Base-by-base conservation (phyloP, 805 yeast genomes). In the Clavispora phyllophila region DNA sequence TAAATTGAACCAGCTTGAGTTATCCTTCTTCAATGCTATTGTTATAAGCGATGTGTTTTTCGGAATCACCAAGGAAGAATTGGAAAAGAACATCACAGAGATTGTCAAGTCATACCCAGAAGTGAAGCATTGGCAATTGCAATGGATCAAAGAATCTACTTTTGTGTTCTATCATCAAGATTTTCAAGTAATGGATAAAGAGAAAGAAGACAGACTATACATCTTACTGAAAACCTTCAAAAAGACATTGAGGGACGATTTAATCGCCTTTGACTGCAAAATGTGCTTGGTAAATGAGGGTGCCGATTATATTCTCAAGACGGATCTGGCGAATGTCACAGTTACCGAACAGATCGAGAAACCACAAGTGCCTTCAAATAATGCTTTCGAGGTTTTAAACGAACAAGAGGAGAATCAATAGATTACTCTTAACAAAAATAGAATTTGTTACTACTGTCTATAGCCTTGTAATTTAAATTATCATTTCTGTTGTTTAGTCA, bases 11-110 rank as follows among this genome's bases (percentile, higher is more conserved):
- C 55, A 55, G 9, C 48, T 57, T n/a, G 60, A 60, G 14, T 61
- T 63, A 4, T 56, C 66, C 10, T 57, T 55, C 33, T 76, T 57
- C 60, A 83, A 83, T 58, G 79, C 84, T 1, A 65, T 84, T 40
- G 52, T 76, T 13, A 70, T 84, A 10, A 64, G 65, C 27, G 81
- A 78, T 42, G 66, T 78, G 3, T 73, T 75, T 29, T 65, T 73
- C 39, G 87, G 86, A 0, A 67, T 75, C 1, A 72, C 79, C 0
- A 63, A 61, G 40, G 72, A 70, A 8, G 75, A 71, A 15, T 48
- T 81, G 9, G 73, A 68, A 37, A 52, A 45, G 0, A 54, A 60
- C 9, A 56, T 73, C 14, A 36, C 23, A 12, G 49, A 48, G 3
- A 37, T 58, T 9, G 52, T 62, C 17, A 59, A 60, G 10, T 44